Evolutionary conservation across 768 basidiomycete genomes (phyloP).

Genomic region (Podaxis sp.): DNA sequence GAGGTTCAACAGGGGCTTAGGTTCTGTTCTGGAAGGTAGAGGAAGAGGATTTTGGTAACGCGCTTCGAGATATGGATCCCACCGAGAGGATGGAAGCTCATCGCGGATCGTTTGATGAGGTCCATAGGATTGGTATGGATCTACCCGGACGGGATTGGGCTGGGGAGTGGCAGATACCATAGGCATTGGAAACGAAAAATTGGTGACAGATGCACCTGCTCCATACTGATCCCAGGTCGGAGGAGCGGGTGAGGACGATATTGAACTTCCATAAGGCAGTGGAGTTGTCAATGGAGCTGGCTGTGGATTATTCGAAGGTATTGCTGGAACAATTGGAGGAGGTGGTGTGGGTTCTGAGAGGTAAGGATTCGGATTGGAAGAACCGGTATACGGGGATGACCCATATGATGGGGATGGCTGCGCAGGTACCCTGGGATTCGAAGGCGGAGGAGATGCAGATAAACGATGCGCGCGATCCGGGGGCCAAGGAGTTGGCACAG

Average conservation of each 20-base stretch:
- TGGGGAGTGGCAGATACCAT: slow-evolving; percentile 20
- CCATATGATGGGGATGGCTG: not conserved
- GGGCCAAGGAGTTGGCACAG: slow-evolving; percentile 15
- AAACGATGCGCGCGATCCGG: slow-evolving; percentile 17
- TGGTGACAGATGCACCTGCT: slow-evolving; percentile 13
- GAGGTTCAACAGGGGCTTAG: slow-evolving; percentile 9
- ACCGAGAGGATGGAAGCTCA: not conserved
- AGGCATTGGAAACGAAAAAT: slow-evolving; percentile 36
- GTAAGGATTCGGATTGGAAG: slow-evolving; percentile 21
- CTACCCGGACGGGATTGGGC: slow-evolving; percentile 2
- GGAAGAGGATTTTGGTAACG: slow-evolving; percentile 59
- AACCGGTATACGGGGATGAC: not conserved
- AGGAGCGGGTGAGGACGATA: not conserved
- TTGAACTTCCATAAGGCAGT: not conserved
- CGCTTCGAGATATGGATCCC: slow-evolving; percentile 41
- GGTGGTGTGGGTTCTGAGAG: slow-evolving; percentile 13
- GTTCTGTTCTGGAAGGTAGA: slow-evolving; percentile 39
- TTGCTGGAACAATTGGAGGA: slow-evolving; percentile 18
- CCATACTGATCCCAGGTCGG: slow-evolving; percentile 10
- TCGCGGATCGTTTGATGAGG: slow-evolving; percentile 4
- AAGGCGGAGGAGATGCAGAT: slow-evolving; percentile 20
- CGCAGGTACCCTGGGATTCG: slow-evolving; percentile 2
- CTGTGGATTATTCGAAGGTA: not conserved
- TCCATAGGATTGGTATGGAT: slow-evolving; percentile 8
- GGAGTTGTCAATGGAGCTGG: not conserved